Conservation (phyloP, 768 basidiomycete genomes). For the Lepiota brunneoincarnata region DNA sequence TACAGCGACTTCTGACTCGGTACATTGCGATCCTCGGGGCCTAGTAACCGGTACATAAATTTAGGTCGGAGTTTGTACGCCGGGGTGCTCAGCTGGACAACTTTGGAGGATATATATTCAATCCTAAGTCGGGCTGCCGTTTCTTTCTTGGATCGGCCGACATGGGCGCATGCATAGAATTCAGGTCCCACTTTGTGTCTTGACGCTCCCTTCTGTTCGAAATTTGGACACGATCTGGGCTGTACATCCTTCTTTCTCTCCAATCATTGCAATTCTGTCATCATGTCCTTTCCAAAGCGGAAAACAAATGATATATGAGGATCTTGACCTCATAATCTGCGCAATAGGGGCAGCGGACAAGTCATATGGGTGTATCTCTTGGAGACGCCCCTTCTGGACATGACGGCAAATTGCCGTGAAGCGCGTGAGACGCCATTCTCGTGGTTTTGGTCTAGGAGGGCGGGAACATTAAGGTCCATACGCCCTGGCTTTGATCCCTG, state of each 20-base stretch:
- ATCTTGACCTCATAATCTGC: slow-evolving; percentile 8
- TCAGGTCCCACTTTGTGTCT: background rate
- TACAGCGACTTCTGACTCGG: background rate
- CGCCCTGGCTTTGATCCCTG: background rate
- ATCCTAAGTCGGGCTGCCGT: background rate
- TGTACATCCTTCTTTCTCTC: background rate
- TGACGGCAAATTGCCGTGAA: slow-evolving; percentile 9
- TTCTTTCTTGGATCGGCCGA: background rate
- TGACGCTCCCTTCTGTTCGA: background rate
- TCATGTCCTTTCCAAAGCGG: slow-evolving; percentile 1
- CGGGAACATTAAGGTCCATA: background rate
- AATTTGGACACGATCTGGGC: background rate
- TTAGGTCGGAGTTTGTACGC: slow-evolving; percentile 3
- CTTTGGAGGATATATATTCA: background rate
- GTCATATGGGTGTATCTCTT: slow-evolving; percentile 7
- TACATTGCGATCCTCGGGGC: background rate
- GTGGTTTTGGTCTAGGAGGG: background rate
- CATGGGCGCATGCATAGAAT: background rate
- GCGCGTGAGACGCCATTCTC: background rate
- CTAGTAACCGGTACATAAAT: background rate
- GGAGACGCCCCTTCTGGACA: slow-evolving; percentile 1
- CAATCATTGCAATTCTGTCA: background rate
- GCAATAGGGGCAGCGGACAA: background rate
- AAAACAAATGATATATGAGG: slow-evolving; percentile 2
- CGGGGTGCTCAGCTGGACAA: background rate